Percentiles rank a stretch among this genome's conserved stretches.
Conservation (phyloP, 2,329 filamentous ascomycete genomes). For the Gnomoniopsis smithogilvyi region DNA sequence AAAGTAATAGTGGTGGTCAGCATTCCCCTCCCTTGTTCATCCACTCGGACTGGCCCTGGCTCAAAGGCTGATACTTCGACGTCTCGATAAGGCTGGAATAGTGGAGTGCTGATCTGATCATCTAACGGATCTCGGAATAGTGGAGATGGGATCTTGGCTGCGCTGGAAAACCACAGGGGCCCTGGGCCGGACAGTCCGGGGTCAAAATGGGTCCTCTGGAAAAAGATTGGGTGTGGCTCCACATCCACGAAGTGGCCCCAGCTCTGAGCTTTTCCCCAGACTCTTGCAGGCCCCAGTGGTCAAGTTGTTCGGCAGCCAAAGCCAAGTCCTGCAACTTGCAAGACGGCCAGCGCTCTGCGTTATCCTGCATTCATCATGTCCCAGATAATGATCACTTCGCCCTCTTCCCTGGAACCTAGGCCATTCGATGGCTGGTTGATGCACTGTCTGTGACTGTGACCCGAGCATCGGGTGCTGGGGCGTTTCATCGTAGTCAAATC, state of each 20-base stretch:
- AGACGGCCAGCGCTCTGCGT: too few species aligned
- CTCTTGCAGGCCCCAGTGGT: neutral
- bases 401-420: too few species aligned
- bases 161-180: conserved; percentile 7
- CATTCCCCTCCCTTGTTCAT: neutral
- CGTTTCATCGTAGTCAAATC: too few species aligned
- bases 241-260: conserved; percentile 12
- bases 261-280: neutral
- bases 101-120: conserved; percentile 10
- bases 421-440: too few species aligned
- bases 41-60: conserved; percentile 2
- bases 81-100: conserved; percentile 12
- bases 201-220: conserved; percentile 8
- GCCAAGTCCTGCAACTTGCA: neutral
- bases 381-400: too few species aligned
- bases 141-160: neutral
- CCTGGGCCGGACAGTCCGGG: neutral
- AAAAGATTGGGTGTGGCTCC: conserved; percentile 6
- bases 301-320: neutral
- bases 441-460: too few species aligned
- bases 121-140: conserved; percentile 11
- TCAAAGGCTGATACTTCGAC: neutral
- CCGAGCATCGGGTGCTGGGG: too few species aligned
- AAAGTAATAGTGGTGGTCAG: neutral
- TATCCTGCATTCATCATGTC: too few species aligned